Conservation (phyloP, 768 basidiomycete species). For the Leucocoprinus birnbaumii region DNA sequence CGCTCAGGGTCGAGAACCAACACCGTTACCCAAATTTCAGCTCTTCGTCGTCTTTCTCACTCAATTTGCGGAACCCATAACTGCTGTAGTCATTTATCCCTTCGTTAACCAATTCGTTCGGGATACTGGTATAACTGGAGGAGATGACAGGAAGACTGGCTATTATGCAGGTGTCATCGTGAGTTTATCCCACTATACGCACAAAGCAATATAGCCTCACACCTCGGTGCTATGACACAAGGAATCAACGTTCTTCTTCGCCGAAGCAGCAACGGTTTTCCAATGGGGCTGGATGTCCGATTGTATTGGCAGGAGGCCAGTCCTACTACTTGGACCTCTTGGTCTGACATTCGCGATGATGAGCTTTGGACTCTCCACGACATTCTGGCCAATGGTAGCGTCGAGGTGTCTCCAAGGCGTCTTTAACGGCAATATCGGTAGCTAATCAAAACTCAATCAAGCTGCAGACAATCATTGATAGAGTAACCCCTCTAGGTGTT, state of each 20-base stretch:
- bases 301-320: constrained; percentile 39
- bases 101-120: constrained; percentile 44
- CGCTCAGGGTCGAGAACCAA: no score
- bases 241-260: constrained; percentile 43
- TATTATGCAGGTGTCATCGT: constrained; percentile 51
- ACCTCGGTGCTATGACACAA: no score
- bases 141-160: constrained; percentile 41
- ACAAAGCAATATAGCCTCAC: no score
- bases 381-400: constrained; percentile 29
- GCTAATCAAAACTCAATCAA: no score
- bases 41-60: constrained; percentile 35
- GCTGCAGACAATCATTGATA: no score
- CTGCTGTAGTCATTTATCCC: constrained; percentile 41
- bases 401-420: constrained; percentile 32
- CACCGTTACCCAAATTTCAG: constrained; percentile 39
- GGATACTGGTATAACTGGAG: constrained; percentile 38
- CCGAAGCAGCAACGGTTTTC: constrained; percentile 41
- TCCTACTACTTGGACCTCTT: constrained; percentile 39
- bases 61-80: constrained; percentile 42
- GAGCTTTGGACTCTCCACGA: constrained; percentile 38
- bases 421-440: constrained; percentile 38
- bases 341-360: constrained; percentile 39
- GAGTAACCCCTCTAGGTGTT: no score
- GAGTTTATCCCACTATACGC: constrained; percentile 8
- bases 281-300: constrained; percentile 45